A percentile compares a stretch with the other conserved stretches of the same genome.
phyloP scores from a whole-genome alignment of 1,284 basidiomycete species.

The Pterulicium gracile region DNA sequence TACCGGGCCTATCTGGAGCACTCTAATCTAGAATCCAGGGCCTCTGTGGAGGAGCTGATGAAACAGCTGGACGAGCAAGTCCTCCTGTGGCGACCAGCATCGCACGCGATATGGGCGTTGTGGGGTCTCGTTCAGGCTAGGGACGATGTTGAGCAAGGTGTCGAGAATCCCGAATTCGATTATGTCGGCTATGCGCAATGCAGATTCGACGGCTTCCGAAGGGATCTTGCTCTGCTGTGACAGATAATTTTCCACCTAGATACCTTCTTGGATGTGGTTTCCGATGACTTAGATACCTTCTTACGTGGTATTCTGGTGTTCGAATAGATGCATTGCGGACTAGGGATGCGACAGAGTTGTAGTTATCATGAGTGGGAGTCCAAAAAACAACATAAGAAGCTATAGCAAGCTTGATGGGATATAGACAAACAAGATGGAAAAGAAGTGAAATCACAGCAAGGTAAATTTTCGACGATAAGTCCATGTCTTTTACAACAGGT shows the following conservation, averaged over 20 bases:
- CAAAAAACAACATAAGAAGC: no score
- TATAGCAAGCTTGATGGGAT: no score
- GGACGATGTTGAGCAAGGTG: conserved; percentile 61
- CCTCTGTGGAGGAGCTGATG: conserved; percentile 23
- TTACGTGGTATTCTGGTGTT: no score
- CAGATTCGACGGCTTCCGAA: conserved; percentile 53
- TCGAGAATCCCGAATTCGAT: conserved; percentile 60
- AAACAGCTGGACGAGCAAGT: conserved; percentile 66
- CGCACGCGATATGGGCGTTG: conserved; percentile 83
- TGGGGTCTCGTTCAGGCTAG: conserved; percentile 90
- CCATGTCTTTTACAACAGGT: no score
- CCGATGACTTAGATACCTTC: no score
- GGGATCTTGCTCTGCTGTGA: conserved; percentile 22
- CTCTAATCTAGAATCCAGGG: conserved; percentile 20
- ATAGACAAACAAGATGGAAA: no score
- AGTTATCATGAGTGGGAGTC: no score
- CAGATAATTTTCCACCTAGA: conserved; percentile 6
- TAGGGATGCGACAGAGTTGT: no score
- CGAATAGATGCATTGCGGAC: no score
- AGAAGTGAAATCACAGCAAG: no score
- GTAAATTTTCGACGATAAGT: no score
- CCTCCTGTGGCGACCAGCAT: conserved; percentile 75
- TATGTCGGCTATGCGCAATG: conserved; percentile 64
- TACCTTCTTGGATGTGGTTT: conserved; percentile 7
- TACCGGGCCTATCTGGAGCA: conserved; percentile 74